A percentile compares a stretch with the other conserved stretches of the same genome.
Conservation (phyloP, 208 protist species). For the Wallacemonas sp. region DNA sequence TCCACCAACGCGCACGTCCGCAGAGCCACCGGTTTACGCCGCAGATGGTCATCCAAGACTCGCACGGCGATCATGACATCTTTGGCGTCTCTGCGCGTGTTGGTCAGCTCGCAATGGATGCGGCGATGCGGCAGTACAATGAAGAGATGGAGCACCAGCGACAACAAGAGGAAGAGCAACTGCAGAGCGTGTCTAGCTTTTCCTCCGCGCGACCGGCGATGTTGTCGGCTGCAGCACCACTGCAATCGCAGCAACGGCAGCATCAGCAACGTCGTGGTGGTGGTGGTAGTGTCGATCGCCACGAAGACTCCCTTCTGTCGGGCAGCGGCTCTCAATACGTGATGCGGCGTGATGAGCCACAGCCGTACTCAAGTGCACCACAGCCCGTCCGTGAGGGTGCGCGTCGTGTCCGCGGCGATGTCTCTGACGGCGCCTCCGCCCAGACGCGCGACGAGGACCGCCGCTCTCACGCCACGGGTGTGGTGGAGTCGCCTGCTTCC, state of each 20-base stretch:
- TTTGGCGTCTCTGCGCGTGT: conserved; percentile 38
- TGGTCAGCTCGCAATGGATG: conserved; percentile 14
- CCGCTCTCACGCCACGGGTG: background rate
- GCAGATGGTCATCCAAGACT: conserved; percentile 17
- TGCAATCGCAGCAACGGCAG: background rate
- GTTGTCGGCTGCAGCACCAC: background rate
- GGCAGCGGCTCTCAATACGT: background rate
- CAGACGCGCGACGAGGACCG: too few relatives aligned
- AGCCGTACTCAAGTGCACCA: background rate
- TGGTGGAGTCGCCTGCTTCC: background rate
- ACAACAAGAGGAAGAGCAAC: background rate
- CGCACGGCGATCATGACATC: conserved; percentile 38
- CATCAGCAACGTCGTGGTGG: background rate
- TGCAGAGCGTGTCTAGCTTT: background rate
- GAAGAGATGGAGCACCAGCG: background rate
- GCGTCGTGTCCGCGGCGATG: background rate
- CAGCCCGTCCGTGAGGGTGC: too few relatives aligned
- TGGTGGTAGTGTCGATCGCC: background rate
- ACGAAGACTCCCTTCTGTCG: background rate
- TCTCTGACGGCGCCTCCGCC: too few relatives aligned
- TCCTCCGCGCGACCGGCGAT: background rate
- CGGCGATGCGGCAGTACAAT: conserved; percentile 15
- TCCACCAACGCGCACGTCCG: background rate
- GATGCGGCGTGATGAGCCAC: conserved; percentile 7
- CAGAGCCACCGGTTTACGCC: conserved; percentile 17